phyloP scores from a whole-genome alignment of 139 green algal species.

The Chlorella vulgaris region DNA sequence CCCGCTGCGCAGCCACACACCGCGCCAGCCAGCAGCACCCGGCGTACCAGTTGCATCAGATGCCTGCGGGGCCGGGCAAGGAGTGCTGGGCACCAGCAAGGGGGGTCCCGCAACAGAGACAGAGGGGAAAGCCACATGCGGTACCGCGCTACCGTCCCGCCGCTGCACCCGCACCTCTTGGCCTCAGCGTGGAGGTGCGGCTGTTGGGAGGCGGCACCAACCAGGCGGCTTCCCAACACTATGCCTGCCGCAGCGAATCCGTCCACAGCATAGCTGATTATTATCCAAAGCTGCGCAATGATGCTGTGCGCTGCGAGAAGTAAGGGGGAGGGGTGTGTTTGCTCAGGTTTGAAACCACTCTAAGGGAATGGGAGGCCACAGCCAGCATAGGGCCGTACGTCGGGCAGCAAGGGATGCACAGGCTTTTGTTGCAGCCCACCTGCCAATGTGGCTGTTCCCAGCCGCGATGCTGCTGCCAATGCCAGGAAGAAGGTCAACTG shows the following conservation, averaged over 20 bases:
- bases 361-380: too few relatives aligned
- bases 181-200: neutral
- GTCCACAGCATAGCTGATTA: constrained; percentile 67
- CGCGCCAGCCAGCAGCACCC: constrained; percentile 53
- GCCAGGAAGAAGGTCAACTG: constrained; percentile 69
- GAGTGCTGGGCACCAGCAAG: neutral
- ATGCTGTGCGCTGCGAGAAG: constrained; percentile 60
- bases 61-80: neutral
- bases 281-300: constrained; percentile 70
- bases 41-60: constrained; percentile 42
- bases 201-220: neutral
- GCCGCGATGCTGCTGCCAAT: constrained; percentile 42
- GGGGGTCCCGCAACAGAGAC: too few relatives aligned
- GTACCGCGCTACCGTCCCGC: too few relatives aligned
- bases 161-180: neutral
- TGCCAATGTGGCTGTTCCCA: constrained; percentile 52
- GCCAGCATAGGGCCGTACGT: too few relatives aligned
- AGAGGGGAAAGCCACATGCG: too few relatives aligned
- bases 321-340: neutral
- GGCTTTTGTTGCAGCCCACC: neutral
- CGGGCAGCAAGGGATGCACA: neutral
- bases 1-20: constrained; percentile 33
- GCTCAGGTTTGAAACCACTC: neutral
- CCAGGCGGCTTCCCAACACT: constrained; percentile 61
- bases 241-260: constrained; percentile 75